phyloP scores from a whole-genome alignment of 352 stramenopile genomes.

The Aphanomyces cochlioides region DNA sequence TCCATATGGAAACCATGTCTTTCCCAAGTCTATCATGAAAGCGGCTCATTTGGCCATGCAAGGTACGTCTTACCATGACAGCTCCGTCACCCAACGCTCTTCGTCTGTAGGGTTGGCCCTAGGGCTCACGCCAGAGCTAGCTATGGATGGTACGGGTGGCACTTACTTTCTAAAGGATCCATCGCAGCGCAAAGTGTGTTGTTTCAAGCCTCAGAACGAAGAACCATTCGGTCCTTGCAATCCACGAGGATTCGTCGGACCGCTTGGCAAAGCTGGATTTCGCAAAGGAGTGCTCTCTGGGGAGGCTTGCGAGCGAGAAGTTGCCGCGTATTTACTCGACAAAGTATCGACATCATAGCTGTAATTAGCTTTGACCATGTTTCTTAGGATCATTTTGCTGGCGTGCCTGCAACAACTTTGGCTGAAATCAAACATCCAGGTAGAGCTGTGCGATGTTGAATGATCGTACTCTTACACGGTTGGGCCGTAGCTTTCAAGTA shows the following conservation, averaged over 20 bases:
- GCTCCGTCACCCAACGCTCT: no score
- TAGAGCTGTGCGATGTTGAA: neutral
- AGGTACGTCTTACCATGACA: conserved; percentile 24
- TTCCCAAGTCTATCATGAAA: conserved; percentile 77
- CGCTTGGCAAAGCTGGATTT: conserved; percentile 70
- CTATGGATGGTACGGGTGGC: conserved; percentile 95
- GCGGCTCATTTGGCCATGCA: conserved; percentile 83
- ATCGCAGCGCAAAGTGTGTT: conserved; percentile 89
- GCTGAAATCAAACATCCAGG: conserved; percentile 62
- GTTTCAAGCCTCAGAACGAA: conserved; percentile 99
- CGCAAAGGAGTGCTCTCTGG: conserved; percentile 92
- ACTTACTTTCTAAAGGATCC: conserved; percentile 97
- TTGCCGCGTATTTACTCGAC: conserved; percentile 97
- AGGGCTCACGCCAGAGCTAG: conserved; percentile 87
- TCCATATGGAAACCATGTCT: conserved; percentile 67
- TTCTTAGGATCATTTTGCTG: conserved; percentile 80
- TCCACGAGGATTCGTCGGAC: conserved; percentile 88
- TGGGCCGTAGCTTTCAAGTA: conserved; percentile 60
- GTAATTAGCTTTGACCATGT: conserved; percentile 26
- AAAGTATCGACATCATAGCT: conserved; percentile 39
- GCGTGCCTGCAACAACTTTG: conserved; percentile 70
- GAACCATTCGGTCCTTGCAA: conserved; percentile 98
- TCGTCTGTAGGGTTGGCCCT: conserved; percentile 61
- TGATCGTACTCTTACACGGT: no score
- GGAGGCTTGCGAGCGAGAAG: conserved; percentile 95